Evolutionary conservation across 768 basidiomycete species (phyloP), one percentile per base, ranked within the genome.

Genomic region (Collybia sordida): DNA sequence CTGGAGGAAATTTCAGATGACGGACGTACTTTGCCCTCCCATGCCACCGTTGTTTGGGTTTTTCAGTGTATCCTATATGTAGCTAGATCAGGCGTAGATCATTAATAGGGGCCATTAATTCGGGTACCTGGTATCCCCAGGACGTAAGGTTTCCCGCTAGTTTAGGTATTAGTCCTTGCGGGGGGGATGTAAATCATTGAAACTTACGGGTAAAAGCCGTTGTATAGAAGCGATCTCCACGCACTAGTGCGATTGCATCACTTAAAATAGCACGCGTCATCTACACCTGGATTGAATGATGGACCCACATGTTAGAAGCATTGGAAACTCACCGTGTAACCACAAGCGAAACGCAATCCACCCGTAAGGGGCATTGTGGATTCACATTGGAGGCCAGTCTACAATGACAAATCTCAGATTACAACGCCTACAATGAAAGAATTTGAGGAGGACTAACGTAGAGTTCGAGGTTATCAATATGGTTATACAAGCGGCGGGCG

Each of bases 211-310:
- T 79, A 59, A 74, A 77, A 55, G 76, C 72, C 7, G 65, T 74
- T 6, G 80, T 81, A 52, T 69, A 74, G 62, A 75, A 80, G 45
- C 79, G 59, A 55, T 82, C 79, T 4, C 79, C 79, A 39, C 79
- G 72, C 46, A 77, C 69, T 38, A 82, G 66, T 11, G 74, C 68
- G 31, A 79, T 73, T 14, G 80, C 79, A 53, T 82, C 80, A 4
- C 72, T 72, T 2, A 82, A 69, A 24, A 81, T 71, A 4, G 73
- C 76, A 23, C 77, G 61, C 18, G 74, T 71, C 52, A 73, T 74
- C 72, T 73, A 46, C 9, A 31, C 14, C n/a, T n/a, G n/a, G 4
- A 36, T 11, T 21, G 17, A 4, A 18, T 21, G 31, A 40, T 22
- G 1, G 23, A 38, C 19, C 12, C 17, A 18, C 15, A n/a, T 21